These are phyloP conservation scores for Ganoderma lucidum DNA, from an alignment of 1,284 basidiomycete genomes.

Conservation along the genomic window DNA sequence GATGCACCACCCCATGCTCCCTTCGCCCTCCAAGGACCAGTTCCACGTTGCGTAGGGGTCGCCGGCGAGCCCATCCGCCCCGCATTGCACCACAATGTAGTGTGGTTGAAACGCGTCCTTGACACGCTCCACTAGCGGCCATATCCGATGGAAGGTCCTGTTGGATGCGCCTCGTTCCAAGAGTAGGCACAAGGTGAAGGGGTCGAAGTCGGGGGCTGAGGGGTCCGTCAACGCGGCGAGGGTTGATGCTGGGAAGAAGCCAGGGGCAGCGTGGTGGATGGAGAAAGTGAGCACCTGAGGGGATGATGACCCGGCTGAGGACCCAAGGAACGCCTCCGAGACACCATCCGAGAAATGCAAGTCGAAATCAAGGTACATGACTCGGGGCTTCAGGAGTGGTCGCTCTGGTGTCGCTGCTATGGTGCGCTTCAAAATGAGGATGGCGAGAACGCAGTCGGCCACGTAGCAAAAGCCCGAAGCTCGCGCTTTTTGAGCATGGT, in stretches of 20 bases:
- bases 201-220: slow-evolving; percentile 56
- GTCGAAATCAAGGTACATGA: slow-evolving; percentile 93
- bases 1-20: slow-evolving; percentile 79
- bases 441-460: slow-evolving; percentile 87
- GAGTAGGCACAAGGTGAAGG: slow-evolving; percentile 81
- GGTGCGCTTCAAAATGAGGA: slow-evolving; percentile 54
- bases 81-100: slow-evolving; percentile 86
- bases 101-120: slow-evolving; percentile 76
- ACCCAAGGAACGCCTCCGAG: slow-evolving; percentile 71
- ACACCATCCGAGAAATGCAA: slow-evolving; percentile 93
- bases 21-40: slow-evolving; percentile 68
- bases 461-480: slow-evolving; percentile 96
- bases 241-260: slow-evolving; percentile 82
- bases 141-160: slow-evolving; percentile 68
- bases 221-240: slow-evolving; percentile 59
- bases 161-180: slow-evolving; percentile 72
- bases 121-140: slow-evolving; percentile 68
- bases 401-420: background rate
- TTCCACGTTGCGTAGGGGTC: slow-evolving; percentile 86
- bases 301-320: slow-evolving; percentile 24
- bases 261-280: slow-evolving; percentile 81
- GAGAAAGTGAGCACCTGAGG: slow-evolving; percentile 83
- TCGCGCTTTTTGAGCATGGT: slow-evolving; percentile 76
- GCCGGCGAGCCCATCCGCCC: slow-evolving; percentile 85
- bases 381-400: slow-evolving; percentile 58